A percentile compares a stretch with the other conserved stretches of the same genome.
Evolutionary conservation across 441 rosid species (phyloP).

Genomic region (Metrosideros polymorpha): DNA sequence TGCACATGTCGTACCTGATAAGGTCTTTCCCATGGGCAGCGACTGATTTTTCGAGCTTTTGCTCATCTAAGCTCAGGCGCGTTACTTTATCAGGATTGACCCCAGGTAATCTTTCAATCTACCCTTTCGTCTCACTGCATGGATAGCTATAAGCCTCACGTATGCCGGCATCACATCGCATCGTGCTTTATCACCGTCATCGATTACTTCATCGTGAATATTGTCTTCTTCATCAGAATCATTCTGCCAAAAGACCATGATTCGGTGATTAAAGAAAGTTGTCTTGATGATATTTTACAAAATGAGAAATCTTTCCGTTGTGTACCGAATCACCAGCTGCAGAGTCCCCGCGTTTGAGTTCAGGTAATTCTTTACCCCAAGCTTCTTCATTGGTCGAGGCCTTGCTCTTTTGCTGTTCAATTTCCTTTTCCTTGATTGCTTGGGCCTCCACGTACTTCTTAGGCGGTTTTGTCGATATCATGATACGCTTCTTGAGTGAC

Average conservation of each 20-base stretch:
- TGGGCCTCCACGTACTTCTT: constrained; percentile 1
- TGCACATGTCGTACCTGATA: not conserved
- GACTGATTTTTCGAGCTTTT: not conserved
- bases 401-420: not conserved
- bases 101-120: not conserved
- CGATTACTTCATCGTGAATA: not conserved
- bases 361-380: not conserved
- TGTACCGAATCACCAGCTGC: not conserved
- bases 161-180: not conserved
- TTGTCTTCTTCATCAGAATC: constrained; percentile 1
- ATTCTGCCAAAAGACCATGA: not conserved
- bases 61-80: constrained; percentile 2
- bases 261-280: not conserved
- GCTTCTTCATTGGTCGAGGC: not conserved
- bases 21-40: not conserved
- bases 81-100: not conserved
- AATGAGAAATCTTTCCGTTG: not conserved
- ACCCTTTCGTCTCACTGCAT: not conserved
- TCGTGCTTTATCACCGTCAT: not conserved
- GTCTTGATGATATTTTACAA: not conserved
- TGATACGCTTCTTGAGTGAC: not conserved
- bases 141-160: constrained; percentile 1
- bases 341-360: not conserved
- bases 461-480: constrained; percentile 9
- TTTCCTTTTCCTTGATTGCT: not conserved